Conservation (phyloP, 352 stramenopile species). For the Pythium coloratum region DNA sequence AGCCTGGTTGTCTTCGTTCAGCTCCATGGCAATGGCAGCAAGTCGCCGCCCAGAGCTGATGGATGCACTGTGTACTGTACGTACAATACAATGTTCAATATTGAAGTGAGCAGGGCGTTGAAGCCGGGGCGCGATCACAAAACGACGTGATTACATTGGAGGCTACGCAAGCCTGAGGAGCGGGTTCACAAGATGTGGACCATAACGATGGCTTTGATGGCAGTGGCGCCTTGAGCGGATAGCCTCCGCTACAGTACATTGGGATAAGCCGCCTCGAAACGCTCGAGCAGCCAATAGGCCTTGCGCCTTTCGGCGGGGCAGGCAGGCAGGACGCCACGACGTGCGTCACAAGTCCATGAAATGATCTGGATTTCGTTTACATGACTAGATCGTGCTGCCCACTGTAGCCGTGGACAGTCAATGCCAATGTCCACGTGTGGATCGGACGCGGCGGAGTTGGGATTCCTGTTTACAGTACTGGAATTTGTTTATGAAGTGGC, state of each 20-base stretch:
- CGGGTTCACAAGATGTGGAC: background rate
- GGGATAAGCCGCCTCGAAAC: background rate
- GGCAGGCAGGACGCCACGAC: too few relatives aligned
- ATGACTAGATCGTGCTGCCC: background rate
- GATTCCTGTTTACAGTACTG: background rate
- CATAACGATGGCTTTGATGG: background rate
- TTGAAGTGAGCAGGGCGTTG: too few relatives aligned
- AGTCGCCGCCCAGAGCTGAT: too few relatives aligned
- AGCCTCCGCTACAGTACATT: background rate
- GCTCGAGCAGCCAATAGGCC: background rate
- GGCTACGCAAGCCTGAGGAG: background rate
- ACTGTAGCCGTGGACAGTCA: background rate
- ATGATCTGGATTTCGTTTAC: background rate
- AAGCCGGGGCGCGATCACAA: background rate
- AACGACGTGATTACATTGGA: background rate
- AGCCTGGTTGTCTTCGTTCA: background rate
- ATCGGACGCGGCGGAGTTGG: background rate
- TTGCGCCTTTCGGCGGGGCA: background rate
- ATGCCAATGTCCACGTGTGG: too few relatives aligned
- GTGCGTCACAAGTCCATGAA: background rate
- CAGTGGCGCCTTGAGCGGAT: background rate
- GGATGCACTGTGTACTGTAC: too few relatives aligned
- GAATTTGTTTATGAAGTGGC: too few relatives aligned
- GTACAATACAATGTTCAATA: too few relatives aligned
- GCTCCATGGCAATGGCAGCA: background rate